A percentile compares a stretch with the other conserved stretches of the same genome.
phyloP scores from a whole-genome alignment of 805 yeast genomes.

The Kodamaea neixiangensis region DNA sequence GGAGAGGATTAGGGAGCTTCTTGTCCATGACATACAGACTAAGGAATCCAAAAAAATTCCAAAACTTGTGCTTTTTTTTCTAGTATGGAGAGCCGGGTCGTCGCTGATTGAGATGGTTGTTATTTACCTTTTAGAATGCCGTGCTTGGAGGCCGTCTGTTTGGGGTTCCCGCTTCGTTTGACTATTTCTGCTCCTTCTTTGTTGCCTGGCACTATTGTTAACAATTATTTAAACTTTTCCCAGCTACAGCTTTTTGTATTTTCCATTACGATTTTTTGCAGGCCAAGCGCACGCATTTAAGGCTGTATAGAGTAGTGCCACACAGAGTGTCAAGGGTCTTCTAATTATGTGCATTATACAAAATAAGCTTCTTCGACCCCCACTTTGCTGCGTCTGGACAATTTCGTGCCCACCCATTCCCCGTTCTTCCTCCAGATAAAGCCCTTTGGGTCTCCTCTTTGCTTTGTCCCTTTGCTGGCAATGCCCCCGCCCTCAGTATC shows the following conservation, averaged over 20 bases:
- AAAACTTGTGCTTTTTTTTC: background rate
- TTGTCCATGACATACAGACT: conserved; percentile 3
- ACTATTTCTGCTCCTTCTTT: conserved; percentile 1
- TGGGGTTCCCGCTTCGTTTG: conserved; percentile 1
- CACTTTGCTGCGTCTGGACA: background rate
- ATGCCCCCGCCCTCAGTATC: background rate
- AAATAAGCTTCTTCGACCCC: background rate
- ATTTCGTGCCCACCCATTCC: background rate
- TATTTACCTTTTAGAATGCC: conserved; percentile 3
- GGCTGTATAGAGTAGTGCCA: background rate
- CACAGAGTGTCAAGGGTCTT: background rate
- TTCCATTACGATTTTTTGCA: background rate
- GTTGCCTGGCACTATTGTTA: conserved; percentile 5
- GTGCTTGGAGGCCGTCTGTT: conserved; percentile 1
- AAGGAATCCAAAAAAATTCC: background rate
- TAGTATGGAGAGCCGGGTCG: no score
- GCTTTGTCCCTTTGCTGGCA: background rate
- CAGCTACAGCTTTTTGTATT: background rate
- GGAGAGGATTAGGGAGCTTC: conserved; percentile 9
- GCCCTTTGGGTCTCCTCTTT: background rate
- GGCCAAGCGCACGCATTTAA: background rate
- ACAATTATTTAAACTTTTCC: conserved; percentile 2
- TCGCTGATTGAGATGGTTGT: background rate
- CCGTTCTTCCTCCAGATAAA: background rate
- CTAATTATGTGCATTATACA: background rate